Conservation (phyloP, 345 rosid genomes). For the Boechera retrofracta region DNA sequence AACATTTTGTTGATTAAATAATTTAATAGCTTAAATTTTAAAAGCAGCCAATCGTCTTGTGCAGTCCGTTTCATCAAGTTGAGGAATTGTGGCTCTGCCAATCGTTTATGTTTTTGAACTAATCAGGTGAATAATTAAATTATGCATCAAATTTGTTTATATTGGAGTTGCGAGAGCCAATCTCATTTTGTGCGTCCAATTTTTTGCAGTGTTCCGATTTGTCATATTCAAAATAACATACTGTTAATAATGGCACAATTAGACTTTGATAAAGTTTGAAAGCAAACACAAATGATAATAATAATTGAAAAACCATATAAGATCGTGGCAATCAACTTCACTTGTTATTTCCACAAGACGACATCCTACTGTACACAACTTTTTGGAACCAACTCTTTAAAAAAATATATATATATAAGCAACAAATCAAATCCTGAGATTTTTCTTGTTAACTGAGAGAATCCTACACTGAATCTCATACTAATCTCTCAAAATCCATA, state of each 20-base stretch:
- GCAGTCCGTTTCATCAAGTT: too few species aligned
- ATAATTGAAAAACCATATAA: neutral
- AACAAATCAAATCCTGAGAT: neutral
- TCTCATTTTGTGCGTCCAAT: neutral
- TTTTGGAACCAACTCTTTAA: neutral
- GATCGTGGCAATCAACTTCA: slow-evolving; percentile 2
- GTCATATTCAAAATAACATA: neutral
- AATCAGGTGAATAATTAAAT: neutral
- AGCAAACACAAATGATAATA: neutral
- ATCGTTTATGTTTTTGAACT: neutral
- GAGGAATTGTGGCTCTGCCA: neutral
- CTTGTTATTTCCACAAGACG: neutral
- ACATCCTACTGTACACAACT: neutral
- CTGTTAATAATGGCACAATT: neutral
- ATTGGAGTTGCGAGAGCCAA: neutral
- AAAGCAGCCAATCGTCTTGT: too few species aligned
- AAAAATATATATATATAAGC: neutral
- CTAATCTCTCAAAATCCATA: too few species aligned
- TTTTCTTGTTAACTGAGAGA: too few species aligned
- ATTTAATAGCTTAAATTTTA: too few species aligned
- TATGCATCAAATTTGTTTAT: too few species aligned
- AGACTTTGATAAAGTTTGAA: neutral
- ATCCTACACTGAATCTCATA: too few species aligned
- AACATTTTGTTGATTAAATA: too few species aligned
- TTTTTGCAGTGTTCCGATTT: neutral